These are phyloP conservation scores for Vitis hybrid DNA, from an alignment of 177 flowering plant genomes.

Conservation along the genomic window DNA sequence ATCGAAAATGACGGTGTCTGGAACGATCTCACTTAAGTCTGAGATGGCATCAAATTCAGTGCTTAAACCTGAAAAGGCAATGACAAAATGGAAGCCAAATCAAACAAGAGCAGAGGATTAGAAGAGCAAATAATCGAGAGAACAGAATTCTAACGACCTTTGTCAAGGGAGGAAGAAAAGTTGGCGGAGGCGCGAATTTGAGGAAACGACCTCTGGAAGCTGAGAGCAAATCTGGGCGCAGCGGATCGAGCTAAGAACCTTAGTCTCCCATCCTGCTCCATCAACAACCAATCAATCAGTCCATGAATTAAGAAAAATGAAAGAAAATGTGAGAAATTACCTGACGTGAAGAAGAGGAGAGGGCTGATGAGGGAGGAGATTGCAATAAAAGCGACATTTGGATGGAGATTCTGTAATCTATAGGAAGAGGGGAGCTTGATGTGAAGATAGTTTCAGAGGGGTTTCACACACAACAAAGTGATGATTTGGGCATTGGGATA, in stretches of 20 bases:
- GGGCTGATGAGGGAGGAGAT: slow-evolving; percentile 46
- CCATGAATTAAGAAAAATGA: slow-evolving; percentile 2
- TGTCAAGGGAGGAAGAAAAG: slow-evolving; percentile 52
- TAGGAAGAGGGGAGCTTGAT: not conserved
- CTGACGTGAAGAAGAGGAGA: slow-evolving; percentile 32
- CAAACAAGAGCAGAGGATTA: not conserved
- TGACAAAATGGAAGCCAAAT: not conserved
- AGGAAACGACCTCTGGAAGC: slow-evolving; percentile 32
- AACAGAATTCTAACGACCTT: slow-evolving; percentile 33
- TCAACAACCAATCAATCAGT: not conserved
- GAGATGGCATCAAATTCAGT: slow-evolving; percentile 86
- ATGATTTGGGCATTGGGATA: no score
- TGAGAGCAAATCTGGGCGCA: slow-evolving; percentile 26
- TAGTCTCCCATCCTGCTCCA: slow-evolving; percentile 25
- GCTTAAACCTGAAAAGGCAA: slow-evolving; percentile 39
- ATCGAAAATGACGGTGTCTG: slow-evolving; percentile 94
- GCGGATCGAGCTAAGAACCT: slow-evolving; percentile 32
- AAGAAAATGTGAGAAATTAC: slow-evolving; percentile 16
- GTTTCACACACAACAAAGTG: no score
- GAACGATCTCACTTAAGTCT: slow-evolving; percentile 86
- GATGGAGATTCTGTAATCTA: not conserved
- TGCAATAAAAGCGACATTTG: slow-evolving; percentile 50
- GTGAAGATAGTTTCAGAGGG: not conserved
- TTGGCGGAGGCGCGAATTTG: slow-evolving; percentile 52
- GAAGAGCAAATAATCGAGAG: not conserved